phyloP scores from a whole-genome alignment of 2,329 filamentous ascomycete species.

The Helicocarpus griseus region DNA sequence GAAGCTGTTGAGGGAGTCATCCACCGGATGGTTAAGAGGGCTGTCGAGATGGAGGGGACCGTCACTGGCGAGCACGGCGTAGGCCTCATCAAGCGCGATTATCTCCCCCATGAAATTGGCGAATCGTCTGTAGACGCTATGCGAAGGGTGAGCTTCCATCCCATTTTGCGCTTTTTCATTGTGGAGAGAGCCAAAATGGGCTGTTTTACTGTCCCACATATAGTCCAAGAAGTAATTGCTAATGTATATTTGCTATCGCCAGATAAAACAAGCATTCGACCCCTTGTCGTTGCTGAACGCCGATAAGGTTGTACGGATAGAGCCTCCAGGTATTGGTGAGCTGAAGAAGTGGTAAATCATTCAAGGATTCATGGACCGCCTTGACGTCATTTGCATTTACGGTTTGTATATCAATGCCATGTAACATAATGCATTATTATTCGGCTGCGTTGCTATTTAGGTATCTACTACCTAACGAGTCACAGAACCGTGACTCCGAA shows the following conservation, averaged over 20 bases:
- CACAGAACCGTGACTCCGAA: not conserved
- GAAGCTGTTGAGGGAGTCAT: constrained; percentile 49
- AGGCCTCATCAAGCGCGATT: constrained; percentile 60
- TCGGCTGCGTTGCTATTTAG: not conserved
- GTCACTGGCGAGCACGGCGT: constrained; percentile 65
- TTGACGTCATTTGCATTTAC: not conserved
- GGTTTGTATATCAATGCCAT: not conserved
- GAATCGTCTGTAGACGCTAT: constrained; percentile 53
- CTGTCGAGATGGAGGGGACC: constrained; percentile 61
- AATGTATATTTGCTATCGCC: constrained; percentile 5
- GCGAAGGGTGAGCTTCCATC: constrained; percentile 43
- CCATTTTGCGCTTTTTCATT: not conserved
- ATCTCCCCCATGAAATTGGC: constrained; percentile 53
- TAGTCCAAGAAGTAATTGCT: too few relatives aligned
- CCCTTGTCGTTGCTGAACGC: constrained; percentile 57
- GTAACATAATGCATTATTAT: not conserved
- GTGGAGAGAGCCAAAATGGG: not conserved
- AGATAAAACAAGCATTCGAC: constrained; percentile 56
- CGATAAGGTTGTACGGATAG: constrained; percentile 54
- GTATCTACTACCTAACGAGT: not conserved
- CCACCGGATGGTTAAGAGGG: constrained; percentile 59
- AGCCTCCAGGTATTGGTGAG: constrained; percentile 41
- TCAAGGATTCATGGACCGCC: not conserved
- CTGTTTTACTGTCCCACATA: too few relatives aligned
- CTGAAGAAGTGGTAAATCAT: constrained; percentile 35